Percentiles rank a stretch among this genome's conserved stretches.
These are phyloP conservation scores for Bipolaris bicolor DNA, from an alignment of 2,329 filamentous ascomycete genomes.

Conservation along the genomic window DNA sequence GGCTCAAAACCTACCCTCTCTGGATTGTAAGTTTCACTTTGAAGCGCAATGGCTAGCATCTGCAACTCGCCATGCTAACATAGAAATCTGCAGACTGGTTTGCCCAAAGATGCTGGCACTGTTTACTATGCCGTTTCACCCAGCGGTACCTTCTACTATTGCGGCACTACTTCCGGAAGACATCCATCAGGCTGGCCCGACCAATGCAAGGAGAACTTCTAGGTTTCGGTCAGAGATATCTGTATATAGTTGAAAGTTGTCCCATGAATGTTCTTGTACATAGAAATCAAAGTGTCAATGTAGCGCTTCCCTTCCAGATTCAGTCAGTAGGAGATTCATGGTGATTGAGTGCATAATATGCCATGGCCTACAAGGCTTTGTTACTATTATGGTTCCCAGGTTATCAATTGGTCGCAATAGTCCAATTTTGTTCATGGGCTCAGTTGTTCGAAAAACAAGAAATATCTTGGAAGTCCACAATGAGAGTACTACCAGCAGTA, in stretches of 20 bases:
- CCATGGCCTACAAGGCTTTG: too few relatives aligned
- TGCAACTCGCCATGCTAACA: background rate
- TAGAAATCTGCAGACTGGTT: background rate
- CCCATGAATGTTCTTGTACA: too few relatives aligned
- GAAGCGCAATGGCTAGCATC: background rate
- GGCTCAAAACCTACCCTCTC: background rate
- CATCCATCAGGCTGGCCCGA: background rate
- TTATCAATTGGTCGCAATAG: too few relatives aligned
- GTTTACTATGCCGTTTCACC: background rate
- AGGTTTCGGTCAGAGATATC: background rate
- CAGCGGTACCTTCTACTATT: slow-evolving; percentile 1
- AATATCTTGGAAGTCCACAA: too few relatives aligned
- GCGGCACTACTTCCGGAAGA: background rate
- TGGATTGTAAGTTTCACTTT: background rate
- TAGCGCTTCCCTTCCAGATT: too few relatives aligned
- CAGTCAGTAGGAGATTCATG: too few relatives aligned
- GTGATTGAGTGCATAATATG: too few relatives aligned
- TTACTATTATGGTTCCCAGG: too few relatives aligned
- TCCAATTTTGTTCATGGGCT: too few relatives aligned
- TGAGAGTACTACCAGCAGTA: background rate
- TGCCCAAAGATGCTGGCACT: background rate
- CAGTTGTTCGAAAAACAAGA: too few relatives aligned
- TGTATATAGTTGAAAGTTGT: background rate
- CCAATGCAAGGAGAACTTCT: background rate
- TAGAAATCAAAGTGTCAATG: too few relatives aligned